These are phyloP conservation scores for Diplodia mutila DNA, from an alignment of 2,329 filamentous ascomycete species.

Conservation along the genomic window DNA sequence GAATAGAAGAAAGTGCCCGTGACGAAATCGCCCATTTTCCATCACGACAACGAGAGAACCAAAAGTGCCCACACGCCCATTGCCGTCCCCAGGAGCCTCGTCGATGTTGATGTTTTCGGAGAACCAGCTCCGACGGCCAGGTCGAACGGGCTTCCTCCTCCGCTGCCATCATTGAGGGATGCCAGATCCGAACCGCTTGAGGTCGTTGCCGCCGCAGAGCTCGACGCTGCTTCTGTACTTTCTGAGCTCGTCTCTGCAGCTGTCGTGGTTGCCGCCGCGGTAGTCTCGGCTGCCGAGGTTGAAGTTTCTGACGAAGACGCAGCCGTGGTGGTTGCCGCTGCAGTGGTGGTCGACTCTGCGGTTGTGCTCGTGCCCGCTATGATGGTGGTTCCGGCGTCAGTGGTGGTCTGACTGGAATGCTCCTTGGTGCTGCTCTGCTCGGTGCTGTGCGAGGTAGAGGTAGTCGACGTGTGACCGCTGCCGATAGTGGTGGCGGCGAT, in stretches of 20 bases:
- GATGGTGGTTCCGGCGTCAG: conserved; percentile 27
- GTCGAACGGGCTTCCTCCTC: conserved; percentile 54
- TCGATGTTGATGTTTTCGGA: neutral
- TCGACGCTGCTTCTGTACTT: conserved; percentile 5
- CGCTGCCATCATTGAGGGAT: conserved; percentile 35
- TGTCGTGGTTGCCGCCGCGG: conserved; percentile 19
- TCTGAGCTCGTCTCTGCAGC: conserved; percentile 29
- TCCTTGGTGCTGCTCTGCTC: conserved; percentile 24
- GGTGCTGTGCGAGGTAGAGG: conserved; percentile 25
- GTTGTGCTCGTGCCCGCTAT: conserved; percentile 29
- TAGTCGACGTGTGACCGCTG: conserved; percentile 21
- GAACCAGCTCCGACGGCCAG: conserved; percentile 26
- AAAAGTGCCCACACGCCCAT: conserved; percentile 6
- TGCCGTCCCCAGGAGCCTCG: neutral
- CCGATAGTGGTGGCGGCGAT: conserved; percentile 31
- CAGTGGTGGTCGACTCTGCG: conserved; percentile 21
- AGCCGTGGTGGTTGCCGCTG: neutral
- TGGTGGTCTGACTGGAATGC: conserved; percentile 28
- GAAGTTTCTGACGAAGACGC: neutral
- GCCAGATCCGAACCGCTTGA: conserved; percentile 37
- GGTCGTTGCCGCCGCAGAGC: conserved; percentile 27
- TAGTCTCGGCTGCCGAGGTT: conserved; percentile 28
- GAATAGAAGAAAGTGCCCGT: neutral
- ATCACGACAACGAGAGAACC: neutral
- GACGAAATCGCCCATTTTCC: neutral